Evolutionary conservation across 768 basidiomycete genomes (phyloP).

Genomic region (Hortiboletus campestris): DNA sequence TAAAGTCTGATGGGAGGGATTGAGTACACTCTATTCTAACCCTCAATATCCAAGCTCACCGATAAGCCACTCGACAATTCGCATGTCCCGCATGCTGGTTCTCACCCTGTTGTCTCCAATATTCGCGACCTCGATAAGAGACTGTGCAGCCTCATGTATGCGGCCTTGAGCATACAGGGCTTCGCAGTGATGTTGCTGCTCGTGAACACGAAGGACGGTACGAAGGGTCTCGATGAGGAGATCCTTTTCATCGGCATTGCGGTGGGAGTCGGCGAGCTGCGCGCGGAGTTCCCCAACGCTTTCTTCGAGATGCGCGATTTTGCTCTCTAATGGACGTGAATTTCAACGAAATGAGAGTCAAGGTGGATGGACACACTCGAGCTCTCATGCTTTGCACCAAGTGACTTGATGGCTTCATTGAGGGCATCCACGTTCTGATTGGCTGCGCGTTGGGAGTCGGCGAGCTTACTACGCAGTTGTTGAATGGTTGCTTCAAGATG

Average conservation of each 20-base stretch:
- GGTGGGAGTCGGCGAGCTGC: not conserved
- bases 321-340: not conserved
- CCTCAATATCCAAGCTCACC: not conserved
- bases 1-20: not conserved
- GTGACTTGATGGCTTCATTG: not conserved
- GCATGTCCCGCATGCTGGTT: not conserved
- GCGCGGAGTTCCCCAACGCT: not conserved
- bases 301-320: not conserved
- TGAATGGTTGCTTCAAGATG: not conserved
- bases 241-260: not conserved
- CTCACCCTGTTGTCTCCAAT: not conserved
- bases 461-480: not conserved
- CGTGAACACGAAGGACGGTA: not conserved
- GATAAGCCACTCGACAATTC: not conserved
- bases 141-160: constrained; percentile 1
- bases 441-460: not conserved
- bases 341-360: not conserved
- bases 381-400: not conserved
- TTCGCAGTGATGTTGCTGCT: constrained; percentile 3
- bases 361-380: not conserved
- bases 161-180: not conserved
- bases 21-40: not conserved
- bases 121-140: not conserved
- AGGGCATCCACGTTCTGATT: not conserved
- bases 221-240: not conserved